These are phyloP conservation scores for Plenodomus tracheiphilus DNA, from an alignment of 2,329 filamentous ascomycete genomes.

Conservation along the genomic window DNA sequence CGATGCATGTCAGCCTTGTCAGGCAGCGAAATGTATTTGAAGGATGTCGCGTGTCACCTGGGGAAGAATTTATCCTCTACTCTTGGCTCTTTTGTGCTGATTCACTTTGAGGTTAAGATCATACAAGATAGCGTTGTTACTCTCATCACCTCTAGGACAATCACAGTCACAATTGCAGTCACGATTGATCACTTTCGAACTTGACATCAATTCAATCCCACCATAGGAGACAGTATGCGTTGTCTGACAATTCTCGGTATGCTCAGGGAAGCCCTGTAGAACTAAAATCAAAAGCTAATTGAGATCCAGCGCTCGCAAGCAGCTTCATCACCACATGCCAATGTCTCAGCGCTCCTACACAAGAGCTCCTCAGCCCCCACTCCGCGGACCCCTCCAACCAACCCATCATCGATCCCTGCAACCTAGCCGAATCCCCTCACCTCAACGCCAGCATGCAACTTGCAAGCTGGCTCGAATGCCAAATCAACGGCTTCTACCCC, in stretches of 20 bases:
- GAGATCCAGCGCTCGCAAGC: background rate
- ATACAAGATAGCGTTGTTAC: background rate
- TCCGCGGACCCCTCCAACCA: slow-evolving; percentile 1
- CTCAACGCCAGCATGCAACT: slow-evolving; percentile 35
- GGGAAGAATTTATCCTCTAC: background rate
- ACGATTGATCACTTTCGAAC: background rate
- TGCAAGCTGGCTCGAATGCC: slow-evolving; percentile 37
- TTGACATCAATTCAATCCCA: background rate
- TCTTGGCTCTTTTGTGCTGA: background rate
- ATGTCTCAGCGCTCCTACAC: slow-evolving; percentile 5
- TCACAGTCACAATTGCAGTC: background rate
- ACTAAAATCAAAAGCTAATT: background rate
- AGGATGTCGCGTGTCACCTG: background rate
- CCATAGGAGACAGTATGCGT: slow-evolving; percentile 3
- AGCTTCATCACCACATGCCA: slow-evolving; percentile 3
- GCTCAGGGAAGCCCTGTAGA: background rate
- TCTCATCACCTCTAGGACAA: background rate
- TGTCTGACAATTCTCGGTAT: slow-evolving; percentile 4
- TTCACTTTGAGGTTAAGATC: background rate
- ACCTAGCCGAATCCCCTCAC: slow-evolving; percentile 19
- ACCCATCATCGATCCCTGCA: slow-evolving; percentile 23
- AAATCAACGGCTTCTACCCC: slow-evolving; percentile 38
- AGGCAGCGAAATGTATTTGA: background rate
- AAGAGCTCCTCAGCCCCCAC: slow-evolving; percentile 5
- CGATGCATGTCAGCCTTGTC: background rate